Evolutionary conservation across 306 rosid genomes (phyloP), one percentile per base, ranked within the genome.

Genomic region (Mimosa bimucronata): DNA sequence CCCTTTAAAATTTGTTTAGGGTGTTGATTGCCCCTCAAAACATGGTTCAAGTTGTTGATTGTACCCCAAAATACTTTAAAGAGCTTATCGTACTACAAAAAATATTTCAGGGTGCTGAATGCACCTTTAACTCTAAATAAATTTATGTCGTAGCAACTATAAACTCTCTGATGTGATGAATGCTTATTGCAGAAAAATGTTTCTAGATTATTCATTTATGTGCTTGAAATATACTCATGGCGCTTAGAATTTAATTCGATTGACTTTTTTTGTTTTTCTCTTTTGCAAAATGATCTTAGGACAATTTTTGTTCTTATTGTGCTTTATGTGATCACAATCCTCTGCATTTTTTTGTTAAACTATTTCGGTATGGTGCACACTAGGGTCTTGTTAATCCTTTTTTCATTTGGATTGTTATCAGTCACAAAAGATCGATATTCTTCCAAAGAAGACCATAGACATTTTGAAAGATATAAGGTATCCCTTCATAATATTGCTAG

Each of bases 381-480:
- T 65, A 7, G 13, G 28, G 48, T 48, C 41, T 18, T 19, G 26
- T 50, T 18, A 16, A 11, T 73, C 71, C 80, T 81, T 76, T 61
- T 30, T 83, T 83, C 52, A 78, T 30, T 46, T 68, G 45, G 72
- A 78, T 55, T 50, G 71, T 75, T 83, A 60, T 66, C 85, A 94
- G 98, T 82, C 88, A 70, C 98, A 94, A 84, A 83, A 84, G 80
- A 85, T 91, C 42, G 90, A 88, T 50, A 58, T 82, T 53, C 82
- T 94, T 34, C 97, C 95, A 10, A 79, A n/a, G 68, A 94, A 91
- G 90, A 90, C 92, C 42, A 38, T 91, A 84, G 92, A 92, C 62
- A 75, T 85, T 79, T 85, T 94, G 79, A 88, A 88, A 73, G 92
- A 87, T 81, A 86, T 88, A 61, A 87, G 97, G 98, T 94, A 86